Conservation (phyloP, 2,329 filamentous ascomycete species). For the Aspergillus sp. region DNA sequence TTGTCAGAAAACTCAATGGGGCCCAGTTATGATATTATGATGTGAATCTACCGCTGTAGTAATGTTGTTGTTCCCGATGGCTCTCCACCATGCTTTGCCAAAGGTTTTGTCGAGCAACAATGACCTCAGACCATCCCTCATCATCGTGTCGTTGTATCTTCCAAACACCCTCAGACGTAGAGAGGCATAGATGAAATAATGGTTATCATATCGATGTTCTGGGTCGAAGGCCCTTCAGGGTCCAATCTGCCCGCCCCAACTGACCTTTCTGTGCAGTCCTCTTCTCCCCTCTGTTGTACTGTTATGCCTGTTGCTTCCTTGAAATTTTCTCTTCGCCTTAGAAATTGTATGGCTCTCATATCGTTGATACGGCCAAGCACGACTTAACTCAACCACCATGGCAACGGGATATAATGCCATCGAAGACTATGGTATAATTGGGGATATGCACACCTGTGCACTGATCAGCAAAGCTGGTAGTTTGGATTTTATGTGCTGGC, state of each 20-base stretch:
- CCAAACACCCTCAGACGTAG: neutral
- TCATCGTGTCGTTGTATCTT: neutral
- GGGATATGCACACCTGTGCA: constrained; percentile 75
- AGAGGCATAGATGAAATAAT: neutral
- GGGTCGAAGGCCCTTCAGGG: too few relatives aligned
- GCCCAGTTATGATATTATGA: neutral
- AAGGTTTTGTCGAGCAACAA: neutral
- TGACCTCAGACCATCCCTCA: neutral
- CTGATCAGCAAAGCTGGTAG: constrained; percentile 70
- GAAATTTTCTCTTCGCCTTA: too few relatives aligned
- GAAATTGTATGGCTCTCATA: too few relatives aligned
- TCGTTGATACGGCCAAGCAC: neutral
- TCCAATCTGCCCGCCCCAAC: too few relatives aligned
- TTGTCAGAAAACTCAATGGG: neutral
- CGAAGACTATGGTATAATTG: constrained; percentile 75
- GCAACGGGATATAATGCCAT: constrained; percentile 40
- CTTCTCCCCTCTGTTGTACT: too few relatives aligned
- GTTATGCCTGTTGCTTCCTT: too few relatives aligned
- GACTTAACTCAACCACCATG: neutral
- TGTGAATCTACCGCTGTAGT: neutral
- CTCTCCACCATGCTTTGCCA: neutral
- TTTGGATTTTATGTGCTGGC: constrained; percentile 77
- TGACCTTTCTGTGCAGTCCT: too few relatives aligned
- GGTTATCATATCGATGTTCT: too few relatives aligned
- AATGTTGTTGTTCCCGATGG: neutral